These are phyloP conservation scores for Fusarium irregulare DNA, from an alignment of 2,329 filamentous ascomycete genomes.

Conservation along the genomic window DNA sequence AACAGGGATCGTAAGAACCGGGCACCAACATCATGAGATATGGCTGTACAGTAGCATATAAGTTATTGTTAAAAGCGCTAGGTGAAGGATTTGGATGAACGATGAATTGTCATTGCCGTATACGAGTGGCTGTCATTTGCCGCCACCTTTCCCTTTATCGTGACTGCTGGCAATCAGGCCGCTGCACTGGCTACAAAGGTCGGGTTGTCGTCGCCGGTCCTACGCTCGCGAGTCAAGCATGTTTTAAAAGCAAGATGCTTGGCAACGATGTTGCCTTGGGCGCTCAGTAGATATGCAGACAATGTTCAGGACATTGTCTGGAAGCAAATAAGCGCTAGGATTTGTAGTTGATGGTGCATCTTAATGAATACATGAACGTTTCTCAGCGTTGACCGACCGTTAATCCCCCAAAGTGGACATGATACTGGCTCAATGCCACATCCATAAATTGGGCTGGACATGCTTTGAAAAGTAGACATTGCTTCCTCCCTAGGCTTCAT, in stretches of 20 bases:
- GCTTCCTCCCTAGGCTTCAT: background rate
- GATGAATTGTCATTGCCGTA: conserved; percentile 29
- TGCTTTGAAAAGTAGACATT: background rate
- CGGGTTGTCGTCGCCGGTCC: conserved; percentile 18
- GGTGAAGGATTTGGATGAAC: conserved; percentile 38
- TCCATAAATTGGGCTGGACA: background rate
- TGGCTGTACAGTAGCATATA: conserved; percentile 44
- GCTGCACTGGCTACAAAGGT: conserved; percentile 12
- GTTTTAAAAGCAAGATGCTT: conserved; percentile 38
- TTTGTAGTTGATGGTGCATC: conserved; percentile 43
- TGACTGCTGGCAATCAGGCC: conserved; percentile 34
- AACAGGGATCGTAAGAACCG: conserved; percentile 47
- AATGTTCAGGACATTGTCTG: conserved; percentile 41
- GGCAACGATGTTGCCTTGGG: conserved; percentile 32
- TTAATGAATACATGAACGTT: conserved; percentile 48
- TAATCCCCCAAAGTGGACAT: background rate
- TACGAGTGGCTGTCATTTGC: conserved; percentile 33
- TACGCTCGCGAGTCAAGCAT: conserved; percentile 25
- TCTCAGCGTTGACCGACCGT: background rate
- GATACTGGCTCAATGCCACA: background rate
- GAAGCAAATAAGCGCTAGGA: conserved; percentile 34
- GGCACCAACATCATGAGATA: conserved; percentile 43
- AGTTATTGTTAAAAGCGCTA: conserved; percentile 38
- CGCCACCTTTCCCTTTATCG: conserved; percentile 36
- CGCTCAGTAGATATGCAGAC: conserved; percentile 38